phyloP scores from a whole-genome alignment of 331 rosid species.

The Rosa hybrid region DNA sequence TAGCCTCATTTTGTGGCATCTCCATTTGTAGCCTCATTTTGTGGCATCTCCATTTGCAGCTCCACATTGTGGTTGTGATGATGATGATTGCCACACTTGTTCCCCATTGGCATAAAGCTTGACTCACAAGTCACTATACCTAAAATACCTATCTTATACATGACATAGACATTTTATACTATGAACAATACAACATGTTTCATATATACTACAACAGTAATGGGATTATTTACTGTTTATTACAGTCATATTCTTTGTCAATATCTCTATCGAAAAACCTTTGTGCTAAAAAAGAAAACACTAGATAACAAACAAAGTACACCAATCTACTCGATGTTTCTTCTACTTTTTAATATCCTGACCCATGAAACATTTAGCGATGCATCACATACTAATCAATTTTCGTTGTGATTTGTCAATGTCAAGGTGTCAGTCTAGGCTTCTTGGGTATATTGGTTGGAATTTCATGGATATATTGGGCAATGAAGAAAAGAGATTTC shows the following conservation, averaged over 20 bases:
- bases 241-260: background rate
- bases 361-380: background rate
- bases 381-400: background rate
- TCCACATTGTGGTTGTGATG: too few species aligned
- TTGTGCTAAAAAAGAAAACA: background rate
- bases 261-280: background rate
- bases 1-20: too few species aligned
- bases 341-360: background rate
- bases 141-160: too few species aligned
- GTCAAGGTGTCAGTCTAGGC: background rate
- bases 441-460: background rate
- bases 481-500: background rate
- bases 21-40: too few species aligned
- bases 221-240: too few species aligned
- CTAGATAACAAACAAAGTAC: background rate
- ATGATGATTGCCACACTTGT: too few species aligned
- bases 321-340: background rate
- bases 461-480: background rate
- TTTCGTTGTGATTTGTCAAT: background rate
- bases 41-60: too few species aligned
- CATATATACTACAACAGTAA: too few species aligned
- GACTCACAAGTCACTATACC: too few species aligned
- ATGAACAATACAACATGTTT: too few species aligned
- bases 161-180: too few species aligned
- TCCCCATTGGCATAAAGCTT: too few species aligned